Evolutionary conservation across 495 filamentous ascomycete genomes (phyloP), one percentile per base, ranked within the genome.

Genomic region (Baudoinia panamericana): DNA sequence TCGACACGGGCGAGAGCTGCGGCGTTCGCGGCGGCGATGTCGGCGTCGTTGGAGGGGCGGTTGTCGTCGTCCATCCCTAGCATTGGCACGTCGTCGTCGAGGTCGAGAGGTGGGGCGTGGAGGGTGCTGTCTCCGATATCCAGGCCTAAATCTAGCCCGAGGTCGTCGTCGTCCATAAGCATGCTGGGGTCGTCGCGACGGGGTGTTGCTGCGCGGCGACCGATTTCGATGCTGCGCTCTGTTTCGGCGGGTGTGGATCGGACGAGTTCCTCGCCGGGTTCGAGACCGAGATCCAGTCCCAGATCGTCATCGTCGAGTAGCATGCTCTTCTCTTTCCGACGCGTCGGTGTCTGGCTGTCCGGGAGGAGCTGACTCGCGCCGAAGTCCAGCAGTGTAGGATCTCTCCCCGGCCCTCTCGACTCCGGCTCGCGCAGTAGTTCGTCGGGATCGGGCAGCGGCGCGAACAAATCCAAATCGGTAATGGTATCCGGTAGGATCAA

Each of bases 391-490:
- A 59, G 30, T 6, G 50, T 61, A 6, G 56, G 37, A 42, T 61
- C 56, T 8, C 46, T 37, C 5, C 50, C 50, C 12, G 36, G 41
- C 35, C 23, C 37, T 19, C 54, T 36, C 3, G 24, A 17, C 3
- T 53, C 52, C 10, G 40, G 41, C 32, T 56, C 51, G 13, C 55
- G 36, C 3, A 65, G 39, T 2, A 66, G 51, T 9, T 62, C 48
- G 12, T 48, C 46, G 8, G 58, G 57, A 41, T 67, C 63, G 2
- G 63, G 60, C 31, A 64, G 45, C 9, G 63, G 58, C 10, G 56
- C 52, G 17, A 93, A 76, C 48, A 93, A 71, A 51, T 95, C 87
- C 21, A 84, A 75, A 49, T 92, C 84, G 15, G 87, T 93, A 39
- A 95, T 72, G 26, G 78, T 76, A 67, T 95, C 87, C 7, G 84